phyloP scores from a whole-genome alignment of 2,329 filamentous ascomycete species.

The Hypoxylon sp. region DNA sequence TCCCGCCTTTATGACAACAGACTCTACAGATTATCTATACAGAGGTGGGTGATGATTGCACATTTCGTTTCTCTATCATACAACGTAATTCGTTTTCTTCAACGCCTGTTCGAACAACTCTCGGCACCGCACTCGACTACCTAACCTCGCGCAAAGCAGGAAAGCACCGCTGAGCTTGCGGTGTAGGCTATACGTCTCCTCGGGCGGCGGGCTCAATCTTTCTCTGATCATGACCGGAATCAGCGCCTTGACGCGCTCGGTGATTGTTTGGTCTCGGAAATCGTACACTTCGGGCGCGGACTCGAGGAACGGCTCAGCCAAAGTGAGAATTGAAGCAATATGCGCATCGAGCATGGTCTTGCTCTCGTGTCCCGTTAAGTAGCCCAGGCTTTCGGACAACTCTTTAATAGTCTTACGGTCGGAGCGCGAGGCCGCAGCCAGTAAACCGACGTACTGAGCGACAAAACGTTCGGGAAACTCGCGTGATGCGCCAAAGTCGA shows the following conservation, averaged over 20 bases:
- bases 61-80: constrained; percentile 29
- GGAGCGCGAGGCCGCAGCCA: constrained; percentile 81
- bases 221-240: constrained; percentile 96
- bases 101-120: constrained; percentile 79
- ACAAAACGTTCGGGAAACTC: constrained; percentile 88
- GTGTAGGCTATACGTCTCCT: constrained; percentile 97
- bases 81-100: constrained; percentile 51
- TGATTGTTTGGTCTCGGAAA: constrained; percentile 95
- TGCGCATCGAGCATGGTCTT: constrained; percentile 90
- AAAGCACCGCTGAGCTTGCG: constrained; percentile 96
- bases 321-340: constrained; percentile 85
- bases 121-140: constrained; percentile 84
- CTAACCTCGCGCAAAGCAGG: constrained; percentile 86
- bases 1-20: constrained; percentile 5
- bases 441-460: constrained; percentile 80
- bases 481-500: constrained; percentile 94
- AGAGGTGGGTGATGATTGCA: constrained; percentile 23
- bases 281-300: constrained; percentile 87
- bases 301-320: constrained; percentile 89
- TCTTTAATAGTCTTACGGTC: constrained; percentile 74
- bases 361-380: constrained; percentile 92
- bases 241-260: constrained; percentile 86
- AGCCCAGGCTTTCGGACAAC: constrained; percentile 83
- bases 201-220: constrained; percentile 88
- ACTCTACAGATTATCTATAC: constrained; percentile 16